Base-by-base conservation (phyloP, 2,329 filamentous ascomycete species). In the Passalora sequoiae region DNA sequence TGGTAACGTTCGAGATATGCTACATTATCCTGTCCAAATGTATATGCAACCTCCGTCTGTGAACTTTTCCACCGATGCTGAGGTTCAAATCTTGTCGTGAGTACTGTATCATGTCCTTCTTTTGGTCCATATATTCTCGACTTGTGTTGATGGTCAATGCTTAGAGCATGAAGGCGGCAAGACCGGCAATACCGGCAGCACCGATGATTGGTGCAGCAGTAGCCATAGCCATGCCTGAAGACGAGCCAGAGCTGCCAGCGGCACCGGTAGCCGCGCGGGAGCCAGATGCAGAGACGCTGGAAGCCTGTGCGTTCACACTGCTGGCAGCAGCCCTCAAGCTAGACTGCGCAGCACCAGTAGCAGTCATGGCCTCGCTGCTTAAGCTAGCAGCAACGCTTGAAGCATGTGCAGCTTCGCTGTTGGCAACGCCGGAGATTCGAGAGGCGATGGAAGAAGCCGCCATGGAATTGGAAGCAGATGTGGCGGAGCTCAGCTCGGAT, bases 261-360 rank as follows among this genome's bases (percentile, higher is more conserved):
- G 19, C 3, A 19, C 30, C 30, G 20, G 30, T 19, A 33, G 30
- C 16, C 30, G 9, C 12, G 17, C 20, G 17, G 9, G 33, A 17
- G 24, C 6, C 24, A 27, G 24, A 27, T 6, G 24, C 24, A 27
- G 24, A 6, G 24, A 7, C 12, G 10, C 16, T 20, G 6, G 33
- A n/a, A 24, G 33, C 33, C 33, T 36, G 33, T 3, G 33, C 33
- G 33, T 36, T 36, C 15, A 24, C 16, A 13, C 17, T 21, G 24
- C 17, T 21, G 24, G 33, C 33, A 36, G 33, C 33, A 24, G 33
- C 33, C 17, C 33, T 21, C 33, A 36, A 36, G 33, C 33, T 36
- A 4, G 33, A 36, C 20, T 36, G 33, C 8, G 19, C 33, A 24
- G 33, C 33, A 24, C 33, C 33, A 13, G 33, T 24, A 21, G 33